phyloP scores from a whole-genome alignment of 768 basidiomycete species.

The Panaeolus papilionaceus region DNA sequence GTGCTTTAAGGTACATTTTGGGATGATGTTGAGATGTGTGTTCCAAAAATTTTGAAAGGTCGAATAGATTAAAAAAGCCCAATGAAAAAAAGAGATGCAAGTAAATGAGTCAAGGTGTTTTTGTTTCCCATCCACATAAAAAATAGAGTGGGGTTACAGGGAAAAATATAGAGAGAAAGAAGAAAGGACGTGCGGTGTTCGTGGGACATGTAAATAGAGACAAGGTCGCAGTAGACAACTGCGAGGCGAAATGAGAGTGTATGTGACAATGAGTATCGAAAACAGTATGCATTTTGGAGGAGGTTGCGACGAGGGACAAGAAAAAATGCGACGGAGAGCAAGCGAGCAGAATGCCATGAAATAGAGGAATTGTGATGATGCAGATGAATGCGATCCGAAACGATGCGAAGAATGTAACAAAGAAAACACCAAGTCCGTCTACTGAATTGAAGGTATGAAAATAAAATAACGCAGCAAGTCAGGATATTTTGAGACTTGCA shows the following conservation, averaged over 20 bases:
- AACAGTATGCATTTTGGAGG: conserved; percentile 5
- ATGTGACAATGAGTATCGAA: conserved; percentile 11
- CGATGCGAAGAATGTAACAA: conserved; percentile 19
- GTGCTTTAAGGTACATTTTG: conserved; percentile 28
- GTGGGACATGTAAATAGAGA: conserved; percentile 22
- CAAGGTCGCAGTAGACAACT: neutral
- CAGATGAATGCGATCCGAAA: conserved; percentile 29
- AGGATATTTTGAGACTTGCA: conserved; percentile 9
- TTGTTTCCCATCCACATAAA: conserved; percentile 14
- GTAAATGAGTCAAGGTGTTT: neutral
- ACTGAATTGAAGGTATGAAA: conserved; percentile 7
- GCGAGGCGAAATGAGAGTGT: conserved; percentile 7
- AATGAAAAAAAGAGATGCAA: conserved; percentile 4
- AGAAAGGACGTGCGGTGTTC: conserved; percentile 20
- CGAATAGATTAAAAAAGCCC: conserved; percentile 14
- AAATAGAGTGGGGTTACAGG: conserved; percentile 11
- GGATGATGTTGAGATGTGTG: conserved; percentile 11
- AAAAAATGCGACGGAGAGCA: conserved; percentile 8
- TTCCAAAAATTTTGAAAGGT: conserved; percentile 11
- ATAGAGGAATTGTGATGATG: conserved; percentile 17
- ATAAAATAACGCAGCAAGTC: conserved; percentile 1
- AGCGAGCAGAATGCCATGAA: conserved; percentile 7
- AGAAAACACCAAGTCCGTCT: conserved; percentile 25
- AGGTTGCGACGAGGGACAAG: conserved; percentile 14
- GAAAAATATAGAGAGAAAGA: conserved; percentile 10